Evolutionary conservation across 371 early-diverging fungal genomes (phyloP).

Genomic region (Dichotomocladium elegans): DNA sequence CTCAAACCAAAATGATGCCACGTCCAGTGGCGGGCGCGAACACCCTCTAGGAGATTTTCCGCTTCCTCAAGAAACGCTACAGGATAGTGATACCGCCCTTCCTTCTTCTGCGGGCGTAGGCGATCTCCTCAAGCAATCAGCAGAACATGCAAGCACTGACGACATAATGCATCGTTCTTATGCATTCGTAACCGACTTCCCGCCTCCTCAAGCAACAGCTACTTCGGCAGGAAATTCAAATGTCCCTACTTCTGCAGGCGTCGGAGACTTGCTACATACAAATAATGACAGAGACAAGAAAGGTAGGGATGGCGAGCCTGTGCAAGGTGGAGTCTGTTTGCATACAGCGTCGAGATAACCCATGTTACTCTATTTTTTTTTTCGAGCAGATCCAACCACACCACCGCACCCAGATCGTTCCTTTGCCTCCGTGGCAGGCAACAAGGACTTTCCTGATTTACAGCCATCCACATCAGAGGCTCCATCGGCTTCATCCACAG

Average conservation of each 20-base stretch:
- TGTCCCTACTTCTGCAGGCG: conserved; percentile 24
- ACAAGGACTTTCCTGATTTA: conserved; percentile 33
- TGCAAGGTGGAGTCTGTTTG: too few species aligned
- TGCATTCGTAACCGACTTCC: conserved; percentile 23
- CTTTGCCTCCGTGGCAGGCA: conserved; percentile 35
- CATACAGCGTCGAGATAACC: too few species aligned
- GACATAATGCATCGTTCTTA: neutral
- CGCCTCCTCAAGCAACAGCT: conserved; percentile 25
- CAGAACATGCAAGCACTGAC: neutral
- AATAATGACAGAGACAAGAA: conserved; percentile 3
- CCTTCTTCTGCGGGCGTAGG: conserved; percentile 28
- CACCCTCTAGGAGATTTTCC: conserved; percentile 37
- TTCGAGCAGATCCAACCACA: conserved; percentile 15
- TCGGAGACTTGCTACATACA: conserved; percentile 18
- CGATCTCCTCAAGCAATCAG: conserved; percentile 11
- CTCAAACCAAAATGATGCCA: neutral
- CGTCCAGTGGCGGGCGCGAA: neutral
- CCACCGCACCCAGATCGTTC: conserved; percentile 40
- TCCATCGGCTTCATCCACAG: neutral
- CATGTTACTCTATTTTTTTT: neutral
- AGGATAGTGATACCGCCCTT: neutral
- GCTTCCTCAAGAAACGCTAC: conserved; percentile 21
- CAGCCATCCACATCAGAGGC: conserved; percentile 5
- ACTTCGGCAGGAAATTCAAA: neutral
- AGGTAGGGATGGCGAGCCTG: neutral